Evolutionary conservation across 2,329 filamentous ascomycete genomes (phyloP), one percentile per base, ranked within the genome.

Genomic region (Penicillium nordicum): DNA sequence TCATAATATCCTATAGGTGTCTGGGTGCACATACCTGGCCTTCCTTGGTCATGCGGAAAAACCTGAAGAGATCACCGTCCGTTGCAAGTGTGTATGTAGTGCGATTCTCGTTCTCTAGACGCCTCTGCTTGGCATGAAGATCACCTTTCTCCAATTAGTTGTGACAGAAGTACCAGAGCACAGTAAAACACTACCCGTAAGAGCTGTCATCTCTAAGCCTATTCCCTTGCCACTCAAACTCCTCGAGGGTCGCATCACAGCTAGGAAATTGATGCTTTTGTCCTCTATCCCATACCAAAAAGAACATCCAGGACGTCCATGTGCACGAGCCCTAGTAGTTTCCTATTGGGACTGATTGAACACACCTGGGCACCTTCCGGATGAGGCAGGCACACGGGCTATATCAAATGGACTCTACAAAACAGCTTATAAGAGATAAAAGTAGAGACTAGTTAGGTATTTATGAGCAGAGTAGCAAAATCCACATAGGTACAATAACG

Each of bases 401-500:
- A 38, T 18, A 25, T 25, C 21, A 34, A 16, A 18, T n/a, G 30
- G 6, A 34, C 6, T 25, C 14, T 27, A 49, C 32, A 7, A 49
- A 18, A 38, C 16, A 49, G 11, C 21, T 14, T 18, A 48, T 18
- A 10, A 18, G 11, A 25, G 3, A 16, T 18, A 10, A 40, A 40
- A 38, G 37, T 52, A 21, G 12, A 32, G 10, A 47, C 38, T 18
- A 43, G 25, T 4, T 41, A 41, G 38, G 9, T 27, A 49, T 43
- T 38, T 34, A 51, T 60, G 61, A 62, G 59, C 36, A 61, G 61
- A 63, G 61, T 61, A 49, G 58, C 62, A 41, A 55, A 40, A 40
- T 48, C 50, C 27, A 45, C 43, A 45, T 51, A 49, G 21, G 42
- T 46, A 60, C 27, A 49, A n/a, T 25, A 58, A 54, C 59, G 47